phyloP scores from a whole-genome alignment of 2,329 filamentous ascomycete genomes.

The Zymoseptoria pseudotritici region DNA sequence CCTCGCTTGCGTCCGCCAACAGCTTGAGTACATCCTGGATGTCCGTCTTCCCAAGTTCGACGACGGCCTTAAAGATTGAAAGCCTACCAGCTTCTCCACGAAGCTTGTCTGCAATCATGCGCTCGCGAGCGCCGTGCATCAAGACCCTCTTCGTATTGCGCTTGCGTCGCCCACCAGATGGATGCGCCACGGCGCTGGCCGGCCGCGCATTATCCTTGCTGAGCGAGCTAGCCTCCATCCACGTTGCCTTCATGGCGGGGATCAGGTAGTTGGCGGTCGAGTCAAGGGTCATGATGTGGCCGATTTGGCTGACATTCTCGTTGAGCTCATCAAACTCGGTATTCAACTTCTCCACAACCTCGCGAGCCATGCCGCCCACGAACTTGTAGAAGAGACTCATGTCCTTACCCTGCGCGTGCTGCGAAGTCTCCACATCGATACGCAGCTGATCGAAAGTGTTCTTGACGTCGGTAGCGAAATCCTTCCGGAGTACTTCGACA shows the following conservation, averaged over 20 bases:
- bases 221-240: no score
- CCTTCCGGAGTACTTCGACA: not conserved
- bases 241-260: not conserved
- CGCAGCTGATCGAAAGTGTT: not conserved
- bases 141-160: not conserved
- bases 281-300: not conserved
- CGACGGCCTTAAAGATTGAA: no score
- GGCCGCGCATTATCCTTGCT: no score
- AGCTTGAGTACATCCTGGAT: no score
- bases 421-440: not conserved
- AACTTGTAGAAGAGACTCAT: not conserved
- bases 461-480: not conserved
- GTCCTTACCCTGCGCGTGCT: slow-evolving; percentile 1
- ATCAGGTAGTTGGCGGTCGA: not conserved
- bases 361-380: not conserved
- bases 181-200: no score
- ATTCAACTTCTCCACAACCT: not conserved
- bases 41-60: no score
- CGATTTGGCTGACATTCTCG: not conserved
- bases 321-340: not conserved
- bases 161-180: not conserved
- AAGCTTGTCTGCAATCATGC: not conserved
- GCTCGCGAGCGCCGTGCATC: not conserved
- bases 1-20: no score
- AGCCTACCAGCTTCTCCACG: no score